Evolutionary conservation across 257 asterid genomes (phyloP), one percentile per base, ranked within the genome.

Genomic region (Lantana camara): DNA sequence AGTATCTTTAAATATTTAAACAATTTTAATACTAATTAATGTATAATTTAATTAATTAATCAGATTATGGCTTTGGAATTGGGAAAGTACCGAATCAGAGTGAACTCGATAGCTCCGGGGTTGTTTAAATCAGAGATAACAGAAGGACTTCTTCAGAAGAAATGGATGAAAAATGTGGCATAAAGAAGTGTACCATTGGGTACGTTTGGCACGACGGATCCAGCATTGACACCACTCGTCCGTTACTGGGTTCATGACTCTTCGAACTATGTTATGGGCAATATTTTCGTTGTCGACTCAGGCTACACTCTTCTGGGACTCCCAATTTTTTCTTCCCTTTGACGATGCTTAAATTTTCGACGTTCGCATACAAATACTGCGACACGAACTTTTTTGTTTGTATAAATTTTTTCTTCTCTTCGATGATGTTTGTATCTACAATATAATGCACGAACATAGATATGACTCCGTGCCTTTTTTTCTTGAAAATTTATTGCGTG

Each of bases 61-160:
- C 74, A 80, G 82, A 52, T 59, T 1, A 81, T 81, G 81, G 81
- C 83, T 0, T 27, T 71, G 42, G 86, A 77, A 48, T 40, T 81
- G 0, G 81, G 81, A 34, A 38, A 22, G 10, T 19, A 71, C 38
- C 71, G 65, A 4, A 81, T 77, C 20, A 71, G 79, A 59, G 76
- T 75, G 62, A 81, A 81, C 71, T 72, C 81, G 3, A 69, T 77
- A 63, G 47, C 79, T 19, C 83, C 78, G 83, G 75, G 73, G 75
- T 81, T 21, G 74, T 77, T n/a, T n/a, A n/a, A n/a, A n/a, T n/a
- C n/a, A n/a, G n/a, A n/a, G n/a, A n/a, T n/a, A n/a, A n/a, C n/a
- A 1, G 60, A 60, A 56, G 48, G 23, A n/a, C 79, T 80, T 23
- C 0, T 80, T 1, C 10, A 60, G 16, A 69, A 72, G 12, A 35